Base-by-base conservation (phyloP, 75 land plant species). In the Chamaecyparis obtusa region DNA sequence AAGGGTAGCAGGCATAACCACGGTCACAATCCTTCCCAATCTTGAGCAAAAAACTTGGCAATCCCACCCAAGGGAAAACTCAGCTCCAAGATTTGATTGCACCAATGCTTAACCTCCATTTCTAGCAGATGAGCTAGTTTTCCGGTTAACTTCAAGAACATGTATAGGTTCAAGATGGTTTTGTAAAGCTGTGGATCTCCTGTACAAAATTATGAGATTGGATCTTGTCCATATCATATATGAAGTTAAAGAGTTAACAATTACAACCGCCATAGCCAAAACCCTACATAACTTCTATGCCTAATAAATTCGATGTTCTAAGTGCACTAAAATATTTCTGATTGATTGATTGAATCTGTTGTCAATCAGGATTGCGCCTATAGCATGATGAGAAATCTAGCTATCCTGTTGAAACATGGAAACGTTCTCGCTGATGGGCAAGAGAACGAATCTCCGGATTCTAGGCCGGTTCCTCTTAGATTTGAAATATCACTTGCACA, bases 41-140 rank as follows among this genome's bases (percentile, higher is more conserved):
- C 87, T 77, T 90, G 92, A 17, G 92, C 84, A 88, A 88, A 91
- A 51, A 89, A 86, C 69, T 90, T 91, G 49, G 89, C 86, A 60
- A 91, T 57, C 14, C 91, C 92, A 49, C 87, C 87, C 17, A 91
- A 41, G 57, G 49, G 82, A 77, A 91, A 83, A 9, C 92, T 89
- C 87, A 90, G 24, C 46, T 88, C 87, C 51, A 86, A 72, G 33
- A 88, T 81, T 35, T 90, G 89, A 27, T 71, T 46, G 24, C 92
- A 91, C 69, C 91, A 54, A 82, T 91, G 91, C 85, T 88, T 91
- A 24, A 91, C 92, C 88, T 91, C 92, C 89, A 91, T 90, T 91
- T 91, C 91, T 82, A 86, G 79, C 86, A 91, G 49, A 44, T 91
- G 88, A 27, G 88, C 88, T 64, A 90, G 60, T 32, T 71, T 32